Conservation (phyloP, 2,329 filamentous ascomycete genomes). For the Microsporum canis region DNA sequence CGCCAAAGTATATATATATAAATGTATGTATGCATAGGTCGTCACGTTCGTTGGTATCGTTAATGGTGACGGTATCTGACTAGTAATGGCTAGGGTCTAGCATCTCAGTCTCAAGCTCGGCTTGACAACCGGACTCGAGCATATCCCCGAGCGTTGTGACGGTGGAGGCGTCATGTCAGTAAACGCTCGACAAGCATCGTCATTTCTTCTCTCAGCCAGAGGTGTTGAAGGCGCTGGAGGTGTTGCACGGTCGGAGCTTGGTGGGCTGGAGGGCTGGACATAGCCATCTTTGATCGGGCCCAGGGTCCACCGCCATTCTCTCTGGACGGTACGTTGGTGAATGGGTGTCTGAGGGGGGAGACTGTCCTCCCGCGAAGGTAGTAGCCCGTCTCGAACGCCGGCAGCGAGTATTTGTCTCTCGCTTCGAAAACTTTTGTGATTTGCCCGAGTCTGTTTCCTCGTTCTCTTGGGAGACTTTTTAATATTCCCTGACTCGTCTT, state of each 20-base stretch:
- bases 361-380: constrained; percentile 24
- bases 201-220: neutral
- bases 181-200: neutral
- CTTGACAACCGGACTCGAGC: neutral
- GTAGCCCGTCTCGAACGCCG: constrained; percentile 29
- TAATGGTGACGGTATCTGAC: neutral
- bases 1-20: neutral
- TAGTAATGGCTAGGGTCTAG: neutral
- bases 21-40: neutral
- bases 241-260: neutral
- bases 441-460: constrained; percentile 6
- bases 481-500: constrained; percentile 21
- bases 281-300: constrained; percentile 30
- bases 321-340: constrained; percentile 41
- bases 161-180: neutral
- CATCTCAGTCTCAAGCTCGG: neutral
- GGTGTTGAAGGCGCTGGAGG: neutral
- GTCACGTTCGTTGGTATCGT: constrained; percentile 1
- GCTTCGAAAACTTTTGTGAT: constrained; percentile 9
- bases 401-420: constrained; percentile 30
- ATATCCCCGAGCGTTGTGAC: neutral
- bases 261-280: constrained; percentile 7
- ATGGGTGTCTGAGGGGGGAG: constrained; percentile 36
- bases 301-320: constrained; percentile 49
- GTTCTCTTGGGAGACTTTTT: constrained; percentile 10